Conservation (phyloP, 306 rosid species). For the Quercus engelmannii region DNA sequence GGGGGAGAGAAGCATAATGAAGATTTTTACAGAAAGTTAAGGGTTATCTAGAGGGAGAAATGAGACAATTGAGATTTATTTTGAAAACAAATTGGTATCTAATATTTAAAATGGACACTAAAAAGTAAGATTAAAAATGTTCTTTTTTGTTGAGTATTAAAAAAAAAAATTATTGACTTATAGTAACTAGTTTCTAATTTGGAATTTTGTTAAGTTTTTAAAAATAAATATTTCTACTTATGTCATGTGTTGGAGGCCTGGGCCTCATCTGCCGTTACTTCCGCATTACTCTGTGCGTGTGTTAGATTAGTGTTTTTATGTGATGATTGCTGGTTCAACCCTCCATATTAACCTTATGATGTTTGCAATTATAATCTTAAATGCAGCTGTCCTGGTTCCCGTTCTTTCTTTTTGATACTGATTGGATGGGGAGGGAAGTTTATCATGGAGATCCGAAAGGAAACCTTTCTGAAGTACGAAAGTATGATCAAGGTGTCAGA, state of each 20-base stretch:
- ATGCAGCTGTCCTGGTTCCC: constrained; percentile 97
- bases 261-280: neutral
- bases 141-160: neutral
- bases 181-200: neutral
- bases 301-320: neutral
- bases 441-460: constrained; percentile 97
- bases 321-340: constrained; percentile 14
- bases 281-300: neutral
- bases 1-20: neutral
- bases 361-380: constrained; percentile 13
- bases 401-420: constrained; percentile 93
- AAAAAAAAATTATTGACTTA: neutral
- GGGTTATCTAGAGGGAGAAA: neutral
- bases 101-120: neutral
- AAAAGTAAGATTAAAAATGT: neutral
- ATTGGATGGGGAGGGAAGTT: constrained; percentile 99
- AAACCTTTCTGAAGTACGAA: constrained; percentile 38
- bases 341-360: constrained; percentile 24
- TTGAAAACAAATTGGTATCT: neutral
- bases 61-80: neutral
- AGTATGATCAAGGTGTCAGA: constrained; percentile 94
- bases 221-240: neutral
- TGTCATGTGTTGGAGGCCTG: neutral
- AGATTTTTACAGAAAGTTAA: neutral
- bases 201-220: neutral